These are phyloP conservation scores for Prunus padus DNA, from an alignment of 306 rosid genomes.

Conservation along the genomic window DNA sequence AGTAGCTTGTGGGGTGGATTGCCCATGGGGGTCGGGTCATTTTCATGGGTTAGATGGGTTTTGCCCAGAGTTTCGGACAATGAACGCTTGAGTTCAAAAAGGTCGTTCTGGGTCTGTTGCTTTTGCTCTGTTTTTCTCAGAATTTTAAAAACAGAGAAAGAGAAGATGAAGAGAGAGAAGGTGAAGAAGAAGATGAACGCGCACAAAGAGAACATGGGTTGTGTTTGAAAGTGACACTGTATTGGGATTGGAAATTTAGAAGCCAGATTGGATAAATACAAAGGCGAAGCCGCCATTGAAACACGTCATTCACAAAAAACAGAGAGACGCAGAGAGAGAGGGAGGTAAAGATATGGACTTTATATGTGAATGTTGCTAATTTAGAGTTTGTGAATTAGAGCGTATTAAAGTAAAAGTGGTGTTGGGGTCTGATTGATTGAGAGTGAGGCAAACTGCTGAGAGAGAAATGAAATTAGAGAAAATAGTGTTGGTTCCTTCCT, in stretches of 20 bases:
- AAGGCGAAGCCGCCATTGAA: conserved; percentile 50
- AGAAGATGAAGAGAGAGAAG: conserved; percentile 31
- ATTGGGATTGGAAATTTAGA: conserved; percentile 26
- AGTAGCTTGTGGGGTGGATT: conserved; percentile 44
- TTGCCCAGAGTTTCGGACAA: conserved; percentile 12
- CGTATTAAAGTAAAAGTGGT: neutral
- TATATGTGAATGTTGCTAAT: neutral
- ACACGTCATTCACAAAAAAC: conserved; percentile 35
- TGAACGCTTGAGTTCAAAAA: conserved; percentile 15
- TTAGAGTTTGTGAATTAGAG: too few relatives aligned
- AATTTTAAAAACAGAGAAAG: conserved; percentile 33
- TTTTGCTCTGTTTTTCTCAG: conserved; percentile 20
- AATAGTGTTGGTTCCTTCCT: neutral
- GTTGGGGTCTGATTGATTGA: neutral
- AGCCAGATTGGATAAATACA: conserved; percentile 17
- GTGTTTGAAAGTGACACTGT: conserved; percentile 8
- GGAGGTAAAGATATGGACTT: neutral
- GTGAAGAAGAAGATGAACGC: conserved; percentile 34
- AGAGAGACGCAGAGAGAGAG: neutral
- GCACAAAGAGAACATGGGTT: conserved; percentile 38
- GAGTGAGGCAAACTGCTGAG: neutral
- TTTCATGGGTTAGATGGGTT: conserved; percentile 11
- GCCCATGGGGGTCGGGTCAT: conserved; percentile 35
- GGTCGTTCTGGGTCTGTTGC: conserved; percentile 30
- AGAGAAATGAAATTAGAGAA: neutral